Evolutionary conservation across 495 filamentous ascomycete species (phyloP).

Genomic region (Bombardia bombarda): DNA sequence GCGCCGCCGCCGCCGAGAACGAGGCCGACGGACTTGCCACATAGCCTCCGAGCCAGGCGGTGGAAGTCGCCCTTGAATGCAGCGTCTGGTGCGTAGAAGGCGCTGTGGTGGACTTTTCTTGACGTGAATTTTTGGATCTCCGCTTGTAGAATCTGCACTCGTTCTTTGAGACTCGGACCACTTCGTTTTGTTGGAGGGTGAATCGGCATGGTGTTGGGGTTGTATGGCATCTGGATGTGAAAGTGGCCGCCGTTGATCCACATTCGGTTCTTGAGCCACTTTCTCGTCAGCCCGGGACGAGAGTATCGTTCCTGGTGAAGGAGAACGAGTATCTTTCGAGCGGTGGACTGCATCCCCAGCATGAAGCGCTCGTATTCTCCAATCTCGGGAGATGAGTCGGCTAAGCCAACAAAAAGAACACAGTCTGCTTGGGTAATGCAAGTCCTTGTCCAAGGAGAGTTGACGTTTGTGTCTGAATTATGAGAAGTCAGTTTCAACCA

Average conservation of each 20-base stretch:
- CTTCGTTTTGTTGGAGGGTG: slow-evolving; percentile 70
- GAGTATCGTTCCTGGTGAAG: slow-evolving; percentile 89
- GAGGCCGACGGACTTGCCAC: slow-evolving; percentile 88
- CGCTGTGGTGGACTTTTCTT: slow-evolving; percentile 71
- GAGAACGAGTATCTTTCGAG: slow-evolving; percentile 88
- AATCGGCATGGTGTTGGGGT: slow-evolving; percentile 65
- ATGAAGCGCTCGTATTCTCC: slow-evolving; percentile 96
- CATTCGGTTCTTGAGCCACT: slow-evolving; percentile 86
- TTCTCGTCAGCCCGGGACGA: slow-evolving; percentile 69
- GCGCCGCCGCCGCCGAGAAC: slow-evolving; percentile 93
- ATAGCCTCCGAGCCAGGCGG: slow-evolving; percentile 79
- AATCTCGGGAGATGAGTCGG: slow-evolving; percentile 80
- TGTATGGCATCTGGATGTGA: slow-evolving; percentile 93
- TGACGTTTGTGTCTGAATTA: slow-evolving; percentile 75
- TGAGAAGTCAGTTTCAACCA: slow-evolving; percentile 24
- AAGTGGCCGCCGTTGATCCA: slow-evolving; percentile 99
- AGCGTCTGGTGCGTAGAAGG: slow-evolving; percentile 83
- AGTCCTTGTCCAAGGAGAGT: slow-evolving; percentile 95
- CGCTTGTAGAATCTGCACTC: slow-evolving; percentile 89
- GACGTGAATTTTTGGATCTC: slow-evolving; percentile 98
- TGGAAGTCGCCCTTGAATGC: slow-evolving; percentile 97
- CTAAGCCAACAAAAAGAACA: slow-evolving; percentile 84
- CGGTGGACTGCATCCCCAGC: slow-evolving; percentile 94
- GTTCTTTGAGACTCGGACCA: slow-evolving; percentile 79
- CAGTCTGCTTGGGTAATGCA: slow-evolving; percentile 96